These are phyloP conservation scores for Fusarium pseudograminearum DNA, from an alignment of 2,329 filamentous ascomycete species.

Conservation along the genomic window DNA sequence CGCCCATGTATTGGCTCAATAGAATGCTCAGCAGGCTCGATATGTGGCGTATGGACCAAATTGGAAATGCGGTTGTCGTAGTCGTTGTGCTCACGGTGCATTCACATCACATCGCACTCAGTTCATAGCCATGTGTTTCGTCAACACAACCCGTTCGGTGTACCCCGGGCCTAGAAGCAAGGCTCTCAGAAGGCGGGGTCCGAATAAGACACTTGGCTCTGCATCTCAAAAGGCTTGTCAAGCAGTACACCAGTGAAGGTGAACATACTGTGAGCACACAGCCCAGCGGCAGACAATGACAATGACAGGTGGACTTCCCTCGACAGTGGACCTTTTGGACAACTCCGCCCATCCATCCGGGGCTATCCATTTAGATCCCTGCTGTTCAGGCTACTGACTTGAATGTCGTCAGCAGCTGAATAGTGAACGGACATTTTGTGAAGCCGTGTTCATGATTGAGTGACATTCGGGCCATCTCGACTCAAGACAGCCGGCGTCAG, in stretches of 20 bases:
- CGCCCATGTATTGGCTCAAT: conserved; percentile 14
- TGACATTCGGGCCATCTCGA: conserved; percentile 2
- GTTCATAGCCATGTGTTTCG: background rate
- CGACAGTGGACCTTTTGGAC: conserved; percentile 19
- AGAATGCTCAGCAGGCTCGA: conserved; percentile 11
- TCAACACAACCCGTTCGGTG: background rate
- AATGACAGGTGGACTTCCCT: conserved; percentile 18
- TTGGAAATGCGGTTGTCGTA: conserved; percentile 17
- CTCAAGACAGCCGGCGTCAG: background rate
- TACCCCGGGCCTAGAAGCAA: background rate
- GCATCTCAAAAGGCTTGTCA: background rate
- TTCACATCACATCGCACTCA: conserved; percentile 6
- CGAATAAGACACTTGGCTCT: background rate
- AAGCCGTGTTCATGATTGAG: background rate
- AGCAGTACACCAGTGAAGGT: background rate
- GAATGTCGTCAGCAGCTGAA: conserved; percentile 35
- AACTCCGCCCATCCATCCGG: conserved; percentile 24
- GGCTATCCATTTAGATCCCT: conserved; percentile 36
- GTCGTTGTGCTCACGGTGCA: background rate
- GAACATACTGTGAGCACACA: conserved; percentile 5
- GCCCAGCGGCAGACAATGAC: background rate
- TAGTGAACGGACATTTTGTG: background rate
- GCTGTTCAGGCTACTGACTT: conserved; percentile 8
- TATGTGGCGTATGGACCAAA: conserved; percentile 7
- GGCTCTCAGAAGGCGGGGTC: background rate